Evolutionary conservation across 2,329 filamentous ascomycete species (phyloP), one percentile per base, ranked within the genome.

Genomic region (Fonsecaea monophora): DNA sequence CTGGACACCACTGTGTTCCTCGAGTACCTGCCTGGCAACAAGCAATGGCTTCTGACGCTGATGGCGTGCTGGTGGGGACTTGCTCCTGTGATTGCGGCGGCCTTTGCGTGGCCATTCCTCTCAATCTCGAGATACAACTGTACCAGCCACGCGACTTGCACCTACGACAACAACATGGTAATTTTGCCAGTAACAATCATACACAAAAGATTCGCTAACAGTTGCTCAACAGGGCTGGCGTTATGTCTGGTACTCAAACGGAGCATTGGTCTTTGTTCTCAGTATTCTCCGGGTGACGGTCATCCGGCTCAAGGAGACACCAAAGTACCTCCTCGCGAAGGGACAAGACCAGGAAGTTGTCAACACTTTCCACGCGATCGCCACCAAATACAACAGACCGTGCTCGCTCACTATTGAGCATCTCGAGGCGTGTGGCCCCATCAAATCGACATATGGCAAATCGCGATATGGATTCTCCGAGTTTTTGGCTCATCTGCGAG

Each of bases 251-350:
- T 83, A 91, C 61, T 78, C 85, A 0, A 87, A 92, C 80, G 91
- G 90, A 8, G 89, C 88, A 0, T 76, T 92, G 4, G 89, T 90
- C 0, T 78, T 92, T 66, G 66, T 90, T 68, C 91, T 92, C 86
- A 92, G 92, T 73, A 72, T 89, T 32, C 72, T 86, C 6, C 89
- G 91, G 3, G 90, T 92, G 71, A 74, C 86, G 7, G 83, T 86
- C 70, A 92, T 93, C 78, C 89, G 84, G 6, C 87, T 94, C 34
- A 91, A 85, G 72, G 91, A 93, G 74, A 90, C 88, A 1, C 91
- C 90, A 0, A 93, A 93, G 74, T 93, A 86, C 72, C 82, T 92
- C 9, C 90, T 93, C 85, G 89, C 90, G 10, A 90, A 91, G 73
- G 90, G 90, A 0, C 80, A 82, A 1, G 89, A 93, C 67, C 85